These are phyloP conservation scores for Colletotrichum sp. DNA, from an alignment of 2,329 filamentous ascomycete genomes.

Conservation along the genomic window DNA sequence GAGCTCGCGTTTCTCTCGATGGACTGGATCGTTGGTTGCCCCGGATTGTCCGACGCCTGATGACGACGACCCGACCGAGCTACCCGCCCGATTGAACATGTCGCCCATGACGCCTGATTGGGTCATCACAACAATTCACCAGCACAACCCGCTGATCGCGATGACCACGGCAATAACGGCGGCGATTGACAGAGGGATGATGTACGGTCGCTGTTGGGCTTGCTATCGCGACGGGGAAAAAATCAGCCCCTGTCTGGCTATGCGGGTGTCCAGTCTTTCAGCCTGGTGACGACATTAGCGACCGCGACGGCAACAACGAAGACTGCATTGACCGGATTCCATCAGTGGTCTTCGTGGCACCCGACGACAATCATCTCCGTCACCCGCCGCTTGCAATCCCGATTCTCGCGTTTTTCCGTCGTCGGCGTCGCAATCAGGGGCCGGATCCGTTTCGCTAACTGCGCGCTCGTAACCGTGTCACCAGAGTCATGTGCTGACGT, in stretches of 20 bases:
- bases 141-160: neutral
- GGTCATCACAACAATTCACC: neutral
- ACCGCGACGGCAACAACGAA: neutral
- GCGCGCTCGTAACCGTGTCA: neutral
- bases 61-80: slow-evolving; percentile 15
- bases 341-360: neutral
- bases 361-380: neutral
- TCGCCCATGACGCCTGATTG: slow-evolving; percentile 6
- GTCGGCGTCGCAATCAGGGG: neutral
- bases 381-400: neutral
- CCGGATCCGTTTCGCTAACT: slow-evolving; percentile 4
- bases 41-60: slow-evolving; percentile 7
- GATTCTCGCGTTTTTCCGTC: neutral
- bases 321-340: neutral
- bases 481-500: slow-evolving; percentile 21
- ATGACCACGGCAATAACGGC: neutral
- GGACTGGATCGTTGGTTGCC: neutral
- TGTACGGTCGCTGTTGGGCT: neutral
- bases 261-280: neutral
- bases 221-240: neutral
- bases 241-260: neutral
- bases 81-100: slow-evolving; percentile 1
- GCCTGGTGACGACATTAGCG: neutral
- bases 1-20: neutral
- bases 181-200: neutral